Conservation (phyloP, 192 early-diverging fungal species). For the Gorgonomyces haynaldii region DNA sequence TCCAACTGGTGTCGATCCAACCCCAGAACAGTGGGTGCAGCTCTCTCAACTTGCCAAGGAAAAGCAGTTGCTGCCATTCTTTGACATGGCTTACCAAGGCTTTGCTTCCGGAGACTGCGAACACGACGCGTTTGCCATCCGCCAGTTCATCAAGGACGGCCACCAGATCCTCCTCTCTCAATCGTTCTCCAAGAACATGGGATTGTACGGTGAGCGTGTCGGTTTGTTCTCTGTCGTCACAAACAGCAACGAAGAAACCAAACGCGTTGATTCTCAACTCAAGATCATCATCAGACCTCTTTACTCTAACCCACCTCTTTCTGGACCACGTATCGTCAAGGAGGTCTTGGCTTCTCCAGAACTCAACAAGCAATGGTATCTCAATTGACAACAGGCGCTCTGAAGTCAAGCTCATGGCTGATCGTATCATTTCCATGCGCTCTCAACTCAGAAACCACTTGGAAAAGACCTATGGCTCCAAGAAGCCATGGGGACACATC, state of each 20-base stretch:
- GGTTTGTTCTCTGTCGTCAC: constrained; percentile 82
- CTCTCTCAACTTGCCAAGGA: constrained; percentile 66
- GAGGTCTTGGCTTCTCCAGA: constrained; percentile 66
- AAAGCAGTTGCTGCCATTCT: constrained; percentile 81
- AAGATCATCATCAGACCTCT: constrained; percentile 93
- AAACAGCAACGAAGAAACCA: constrained; percentile 58
- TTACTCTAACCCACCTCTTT: constrained; percentile 98
- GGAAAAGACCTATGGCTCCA: constrained; percentile 69
- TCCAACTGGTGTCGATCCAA: constrained; percentile 98
- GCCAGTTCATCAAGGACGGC: constrained; percentile 76
- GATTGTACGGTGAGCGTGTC: constrained; percentile 95
- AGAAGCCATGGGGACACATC: constrained; percentile 80
- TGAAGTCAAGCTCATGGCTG: constrained; percentile 94
- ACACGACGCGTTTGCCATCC: constrained; percentile 86
- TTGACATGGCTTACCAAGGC: constrained; percentile 99
- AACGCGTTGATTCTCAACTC: constrained; percentile 79
- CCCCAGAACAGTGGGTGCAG: constrained; percentile 79
- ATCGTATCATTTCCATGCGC: constrained; percentile 94
- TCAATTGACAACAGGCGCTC: constrained; percentile 25
- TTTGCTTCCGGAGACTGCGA: constrained; percentile 88
- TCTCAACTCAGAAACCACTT: constrained; percentile 61
- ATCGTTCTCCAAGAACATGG: constrained; percentile 99
- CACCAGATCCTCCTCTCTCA: constrained; percentile 73
- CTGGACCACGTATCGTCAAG: constrained; percentile 86
- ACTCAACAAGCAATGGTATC: constrained; percentile 71